phyloP scores from a whole-genome alignment of 1,284 basidiomycete genomes.

The Peniophora sp. region DNA sequence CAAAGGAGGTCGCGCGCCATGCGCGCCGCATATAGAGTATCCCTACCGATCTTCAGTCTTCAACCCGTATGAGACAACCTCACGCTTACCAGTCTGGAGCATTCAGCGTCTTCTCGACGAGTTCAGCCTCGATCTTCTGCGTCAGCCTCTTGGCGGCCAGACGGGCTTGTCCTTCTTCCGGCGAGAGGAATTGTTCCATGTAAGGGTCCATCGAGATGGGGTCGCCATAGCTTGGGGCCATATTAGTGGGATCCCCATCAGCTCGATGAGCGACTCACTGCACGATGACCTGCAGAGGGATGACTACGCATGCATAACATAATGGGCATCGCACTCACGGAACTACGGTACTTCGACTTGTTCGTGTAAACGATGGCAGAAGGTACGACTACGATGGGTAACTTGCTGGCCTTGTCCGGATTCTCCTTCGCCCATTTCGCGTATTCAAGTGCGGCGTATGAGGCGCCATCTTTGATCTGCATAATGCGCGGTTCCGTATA shows the following conservation, averaged over 20 bases:
- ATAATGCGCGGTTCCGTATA: conserved; percentile 89
- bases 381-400: conserved; percentile 60
- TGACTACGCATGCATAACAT: conserved; percentile 6
- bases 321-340: conserved; percentile 35
- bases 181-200: conserved; percentile 70
- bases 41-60: conserved; percentile 39
- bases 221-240: conserved; percentile 58
- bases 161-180: conserved; percentile 60
- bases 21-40: conserved; percentile 76
- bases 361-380: conserved; percentile 90
- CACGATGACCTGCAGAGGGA: conserved; percentile 49
- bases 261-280: conserved; percentile 39
- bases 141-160: conserved; percentile 86
- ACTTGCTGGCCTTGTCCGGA: conserved; percentile 33
- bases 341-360: conserved; percentile 88
- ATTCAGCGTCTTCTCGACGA: conserved; percentile 80
- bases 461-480: conserved; percentile 92
- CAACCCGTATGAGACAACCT: not conserved
- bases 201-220: conserved; percentile 75
- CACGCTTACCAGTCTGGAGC: conserved; percentile 79
- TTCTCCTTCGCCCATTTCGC: conserved; percentile 65
- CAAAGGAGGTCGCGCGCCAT: conserved; percentile 90
- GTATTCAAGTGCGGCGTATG: conserved; percentile 94
- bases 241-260: not conserved
- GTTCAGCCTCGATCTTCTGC: conserved; percentile 58